phyloP scores from a whole-genome alignment of 2,329 filamentous ascomycete species.

The Graphiopsis chlorocephala region DNA sequence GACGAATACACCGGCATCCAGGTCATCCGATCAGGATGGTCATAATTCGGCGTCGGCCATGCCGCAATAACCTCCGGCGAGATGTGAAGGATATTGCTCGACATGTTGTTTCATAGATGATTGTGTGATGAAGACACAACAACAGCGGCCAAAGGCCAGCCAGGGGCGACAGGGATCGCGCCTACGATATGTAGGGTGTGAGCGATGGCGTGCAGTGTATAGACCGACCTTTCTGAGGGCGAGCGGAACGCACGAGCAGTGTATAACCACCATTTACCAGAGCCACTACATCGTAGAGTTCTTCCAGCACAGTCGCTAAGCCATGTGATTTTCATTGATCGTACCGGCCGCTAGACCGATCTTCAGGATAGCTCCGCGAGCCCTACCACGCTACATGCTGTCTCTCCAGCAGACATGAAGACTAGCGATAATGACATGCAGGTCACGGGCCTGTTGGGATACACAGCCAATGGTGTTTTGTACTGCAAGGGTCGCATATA shows the following conservation, averaged over 20 bases:
- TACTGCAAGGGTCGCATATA: background rate
- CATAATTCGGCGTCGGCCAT: conserved; percentile 34
- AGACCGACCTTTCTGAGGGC: background rate
- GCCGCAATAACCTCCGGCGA: conserved; percentile 26
- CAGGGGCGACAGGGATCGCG: background rate
- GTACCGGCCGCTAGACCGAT: conserved; percentile 2
- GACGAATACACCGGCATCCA: conserved; percentile 35
- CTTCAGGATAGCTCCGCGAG: background rate
- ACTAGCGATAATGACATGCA: background rate
- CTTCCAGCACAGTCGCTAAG: background rate
- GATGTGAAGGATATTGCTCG: conserved; percentile 26
- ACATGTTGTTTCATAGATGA: background rate
- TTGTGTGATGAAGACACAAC: background rate
- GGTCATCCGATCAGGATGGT: conserved; percentile 27
- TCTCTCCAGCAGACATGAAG: background rate
- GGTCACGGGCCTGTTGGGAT: conserved; percentile 1
- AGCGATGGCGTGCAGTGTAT: background rate
- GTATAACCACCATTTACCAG: no score
- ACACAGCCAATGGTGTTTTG: background rate
- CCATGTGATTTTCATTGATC: conserved; percentile 8
- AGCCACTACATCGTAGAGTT: background rate
- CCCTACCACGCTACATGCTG: background rate
- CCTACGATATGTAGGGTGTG: background rate
- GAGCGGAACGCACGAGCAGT: background rate
- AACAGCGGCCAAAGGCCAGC: background rate